Evolutionary conservation across 1,284 basidiomycete genomes (phyloP), one percentile per base, ranked within the genome.

Genomic region (Xerocomus amazonicus): DNA sequence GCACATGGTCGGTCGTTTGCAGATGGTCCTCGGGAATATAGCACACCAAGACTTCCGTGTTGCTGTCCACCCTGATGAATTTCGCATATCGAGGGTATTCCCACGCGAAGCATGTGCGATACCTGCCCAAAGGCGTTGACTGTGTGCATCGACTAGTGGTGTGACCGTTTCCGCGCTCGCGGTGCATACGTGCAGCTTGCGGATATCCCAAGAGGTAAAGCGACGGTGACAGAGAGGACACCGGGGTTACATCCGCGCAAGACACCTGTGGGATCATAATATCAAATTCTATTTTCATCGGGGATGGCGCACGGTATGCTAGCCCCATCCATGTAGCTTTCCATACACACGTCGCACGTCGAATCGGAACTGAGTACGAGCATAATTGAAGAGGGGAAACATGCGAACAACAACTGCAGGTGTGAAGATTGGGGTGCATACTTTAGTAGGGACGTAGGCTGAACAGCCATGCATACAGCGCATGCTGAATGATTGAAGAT

Each of bases 321-420:
- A 31, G 19, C 35, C n/a, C 5, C 53, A 26, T 46, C 51, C 41
- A 16, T 38, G 8, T 39, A 59, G 16, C 0, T 48, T 28, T 57
- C 56, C 39, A 45, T 48, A 23, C 50, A 57, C 3, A 57, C n/a
- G 27, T 59, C 57, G 32, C 55, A 57, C 12, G 36, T 42, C 31
- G 56, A 59, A 23, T 57, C 38, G 4, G 45, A 40, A 33, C 19
- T 3, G 36, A 57, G 28, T 14, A 48, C 37, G 9, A 57, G 51
- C 57, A 57, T 57, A 41, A 13, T 32, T 5, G 16, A 50, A 13
- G 12, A 16, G 3, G 13, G 29, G 43, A 26, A 23, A 23, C 19
- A n/a, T n/a, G n/a, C n/a, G 19, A 23, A 23, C 19, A 23, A 23
- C 19, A 23, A 23, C 19, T 23, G 19, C 19, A 4, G 4, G 19